These are phyloP conservation scores for Penicillium occitanis DNA, from an alignment of 2,329 filamentous ascomycete species.

Conservation along the genomic window DNA sequence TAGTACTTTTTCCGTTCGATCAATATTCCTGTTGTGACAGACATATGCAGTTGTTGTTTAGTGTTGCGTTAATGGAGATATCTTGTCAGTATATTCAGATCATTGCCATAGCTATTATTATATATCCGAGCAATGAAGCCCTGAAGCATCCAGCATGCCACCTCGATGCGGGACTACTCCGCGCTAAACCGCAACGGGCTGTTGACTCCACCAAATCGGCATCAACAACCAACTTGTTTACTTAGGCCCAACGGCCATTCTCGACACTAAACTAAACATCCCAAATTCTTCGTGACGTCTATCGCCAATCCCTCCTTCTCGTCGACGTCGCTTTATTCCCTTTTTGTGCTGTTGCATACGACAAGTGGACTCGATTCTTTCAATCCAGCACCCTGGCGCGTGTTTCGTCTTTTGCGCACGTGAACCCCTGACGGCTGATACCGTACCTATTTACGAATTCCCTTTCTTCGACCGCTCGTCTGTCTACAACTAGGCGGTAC, in stretches of 20 bases:
- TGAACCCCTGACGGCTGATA: conserved; percentile 21
- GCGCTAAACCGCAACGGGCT: conserved; percentile 12
- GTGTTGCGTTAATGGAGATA: not conserved
- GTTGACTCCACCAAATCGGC: conserved; percentile 18
- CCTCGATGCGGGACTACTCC: conserved; percentile 17
- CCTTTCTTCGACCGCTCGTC: conserved; percentile 5
- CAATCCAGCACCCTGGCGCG: conserved; percentile 6
- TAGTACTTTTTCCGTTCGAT: conserved; percentile 7
- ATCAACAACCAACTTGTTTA: conserved; percentile 21
- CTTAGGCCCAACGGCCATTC: not conserved
- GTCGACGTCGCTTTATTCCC: not conserved
- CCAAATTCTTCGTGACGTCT: conserved; percentile 20
- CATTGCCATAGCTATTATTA: not conserved
- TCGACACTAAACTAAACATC: not conserved
- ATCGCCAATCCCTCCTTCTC: not conserved
- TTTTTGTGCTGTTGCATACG: not conserved
- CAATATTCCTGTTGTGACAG: conserved; percentile 1
- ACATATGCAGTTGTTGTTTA: conserved; percentile 8
- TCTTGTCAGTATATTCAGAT: not conserved
- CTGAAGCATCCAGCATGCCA: conserved; percentile 2
- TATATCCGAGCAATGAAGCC: not conserved
- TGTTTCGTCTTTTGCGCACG: conserved; percentile 22
- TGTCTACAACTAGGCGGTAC: not conserved
- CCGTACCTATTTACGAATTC: conserved; percentile 14
- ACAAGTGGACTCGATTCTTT: not conserved